phyloP scores from a whole-genome alignment of 2,329 filamentous ascomycete species.

The Botrytis squamosa region DNA sequence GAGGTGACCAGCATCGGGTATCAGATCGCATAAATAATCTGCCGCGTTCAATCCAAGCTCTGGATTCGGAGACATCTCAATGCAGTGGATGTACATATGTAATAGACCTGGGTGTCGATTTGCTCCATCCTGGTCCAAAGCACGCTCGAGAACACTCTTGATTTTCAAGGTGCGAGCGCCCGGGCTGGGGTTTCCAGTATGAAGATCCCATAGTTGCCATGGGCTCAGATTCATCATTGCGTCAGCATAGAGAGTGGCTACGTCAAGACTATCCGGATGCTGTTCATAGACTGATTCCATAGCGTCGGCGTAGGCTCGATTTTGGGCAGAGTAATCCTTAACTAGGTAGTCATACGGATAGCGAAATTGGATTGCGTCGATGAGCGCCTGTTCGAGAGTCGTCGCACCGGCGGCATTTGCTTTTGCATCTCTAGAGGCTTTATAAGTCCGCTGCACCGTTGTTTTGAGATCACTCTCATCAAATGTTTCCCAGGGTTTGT shows the following conservation, averaged over 20 bases:
- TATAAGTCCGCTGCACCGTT: constrained; percentile 44
- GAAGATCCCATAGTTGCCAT: constrained; percentile 63
- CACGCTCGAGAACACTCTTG: constrained; percentile 57
- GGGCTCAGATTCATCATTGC: constrained; percentile 65
- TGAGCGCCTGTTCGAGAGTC: constrained; percentile 59
- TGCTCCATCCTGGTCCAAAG: constrained; percentile 50
- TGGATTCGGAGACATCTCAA: constrained; percentile 71
- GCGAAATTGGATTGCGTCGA: constrained; percentile 59
- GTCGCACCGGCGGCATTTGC: constrained; percentile 46
- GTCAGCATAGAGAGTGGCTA: constrained; percentile 63
- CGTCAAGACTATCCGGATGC: constrained; percentile 58
- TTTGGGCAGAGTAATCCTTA: constrained; percentile 54
- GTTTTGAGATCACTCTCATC: constrained; percentile 57
- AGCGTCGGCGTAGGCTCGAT: constrained; percentile 58
- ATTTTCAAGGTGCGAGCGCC: constrained; percentile 58
- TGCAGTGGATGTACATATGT: constrained; percentile 74
- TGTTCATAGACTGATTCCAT: constrained; percentile 55
- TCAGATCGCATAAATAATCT: constrained; percentile 60
- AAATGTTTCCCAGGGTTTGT: constrained; percentile 75
- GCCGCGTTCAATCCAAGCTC: constrained; percentile 61
- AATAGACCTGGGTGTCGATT: constrained; percentile 65
- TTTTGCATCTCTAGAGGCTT: constrained; percentile 47
- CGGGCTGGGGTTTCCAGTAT: constrained; percentile 54
- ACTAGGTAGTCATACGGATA: constrained; percentile 56
- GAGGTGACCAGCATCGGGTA: constrained; percentile 69